A percentile compares a stretch with the other conserved stretches of the same genome.
phyloP scores from a whole-genome alignment of 352 stramenopile genomes.

The Pythium grandisporangium region DNA sequence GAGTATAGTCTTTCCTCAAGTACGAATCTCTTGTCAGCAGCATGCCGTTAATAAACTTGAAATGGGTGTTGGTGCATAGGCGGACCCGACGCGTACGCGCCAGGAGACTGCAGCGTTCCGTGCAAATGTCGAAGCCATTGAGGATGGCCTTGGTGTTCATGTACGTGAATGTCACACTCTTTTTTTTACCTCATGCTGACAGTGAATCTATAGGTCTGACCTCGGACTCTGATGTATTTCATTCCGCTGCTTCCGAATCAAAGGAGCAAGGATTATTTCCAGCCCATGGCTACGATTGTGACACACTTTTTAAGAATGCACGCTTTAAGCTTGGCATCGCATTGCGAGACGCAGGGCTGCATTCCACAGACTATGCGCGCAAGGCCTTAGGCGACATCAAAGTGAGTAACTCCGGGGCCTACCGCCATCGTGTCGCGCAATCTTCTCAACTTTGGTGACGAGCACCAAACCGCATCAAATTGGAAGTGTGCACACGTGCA shows the following conservation, averaged over 20 bases:
- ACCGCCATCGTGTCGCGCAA: slow-evolving; percentile 46
- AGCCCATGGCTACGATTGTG: slow-evolving; percentile 62
- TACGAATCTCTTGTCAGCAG: background rate
- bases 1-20: background rate
- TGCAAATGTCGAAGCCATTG: slow-evolving; percentile 48
- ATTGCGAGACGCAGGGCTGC: slow-evolving; percentile 54
- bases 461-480: background rate
- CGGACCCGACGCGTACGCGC: slow-evolving; percentile 49
- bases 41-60: no score
- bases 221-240: no score
- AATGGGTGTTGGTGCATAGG: no score
- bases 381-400: slow-evolving; percentile 62
- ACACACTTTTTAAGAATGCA: slow-evolving; percentile 76
- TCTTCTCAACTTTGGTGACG: slow-evolving; percentile 57
- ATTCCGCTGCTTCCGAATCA: no score
- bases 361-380: slow-evolving; percentile 52
- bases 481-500: background rate
- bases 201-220: no score
- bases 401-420: slow-evolving; percentile 57
- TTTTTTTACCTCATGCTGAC: no score
- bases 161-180: slow-evolving; percentile 9
- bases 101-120: slow-evolving; percentile 64
- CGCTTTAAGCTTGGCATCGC: slow-evolving; percentile 71
- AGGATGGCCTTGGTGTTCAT: slow-evolving; percentile 43
- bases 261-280: slow-evolving; percentile 68